phyloP scores from a whole-genome alignment of 1,284 basidiomycete species.

The Chondrostereum purpureum region DNA sequence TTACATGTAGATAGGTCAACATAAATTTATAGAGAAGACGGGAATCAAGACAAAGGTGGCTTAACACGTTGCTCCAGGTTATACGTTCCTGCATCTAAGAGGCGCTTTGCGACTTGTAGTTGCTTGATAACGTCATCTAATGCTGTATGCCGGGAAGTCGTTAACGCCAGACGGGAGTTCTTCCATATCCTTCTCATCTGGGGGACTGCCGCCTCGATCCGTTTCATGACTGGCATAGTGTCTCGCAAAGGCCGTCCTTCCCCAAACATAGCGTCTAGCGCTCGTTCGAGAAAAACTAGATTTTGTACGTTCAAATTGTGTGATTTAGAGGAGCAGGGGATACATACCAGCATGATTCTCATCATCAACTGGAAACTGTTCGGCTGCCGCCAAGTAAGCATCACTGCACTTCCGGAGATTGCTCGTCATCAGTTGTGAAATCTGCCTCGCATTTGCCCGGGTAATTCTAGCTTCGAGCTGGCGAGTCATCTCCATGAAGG shows the following conservation, averaged over 20 bases:
- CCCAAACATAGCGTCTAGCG: constrained; percentile 22
- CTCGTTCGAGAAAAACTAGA: constrained; percentile 11
- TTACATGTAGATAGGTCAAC: too few relatives aligned
- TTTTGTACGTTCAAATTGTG: background rate
- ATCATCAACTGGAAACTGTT: constrained; percentile 25
- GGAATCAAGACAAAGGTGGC: too few relatives aligned
- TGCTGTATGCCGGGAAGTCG: too few relatives aligned
- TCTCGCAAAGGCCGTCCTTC: constrained; percentile 16
- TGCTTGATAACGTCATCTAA: too few relatives aligned
- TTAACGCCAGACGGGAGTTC: constrained; percentile 14
- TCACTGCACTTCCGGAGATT: constrained; percentile 15
- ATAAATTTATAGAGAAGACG: too few relatives aligned
- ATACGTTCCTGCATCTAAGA: too few relatives aligned
- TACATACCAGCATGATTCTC: constrained; percentile 23
- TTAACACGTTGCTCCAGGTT: too few relatives aligned
- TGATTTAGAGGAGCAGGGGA: background rate
- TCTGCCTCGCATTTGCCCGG: too few relatives aligned
- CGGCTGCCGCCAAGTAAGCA: constrained; percentile 23
- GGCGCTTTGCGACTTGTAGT: too few relatives aligned
- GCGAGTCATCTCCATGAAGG: constrained; percentile 10
- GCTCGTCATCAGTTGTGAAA: background rate
- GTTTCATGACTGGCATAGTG: constrained; percentile 19
- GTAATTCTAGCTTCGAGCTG: constrained; percentile 6
- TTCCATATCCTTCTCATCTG: constrained; percentile 23
- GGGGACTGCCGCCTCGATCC: constrained; percentile 19